phyloP scores from a whole-genome alignment of 768 basidiomycete species.

The Dendrothele bispora region DNA sequence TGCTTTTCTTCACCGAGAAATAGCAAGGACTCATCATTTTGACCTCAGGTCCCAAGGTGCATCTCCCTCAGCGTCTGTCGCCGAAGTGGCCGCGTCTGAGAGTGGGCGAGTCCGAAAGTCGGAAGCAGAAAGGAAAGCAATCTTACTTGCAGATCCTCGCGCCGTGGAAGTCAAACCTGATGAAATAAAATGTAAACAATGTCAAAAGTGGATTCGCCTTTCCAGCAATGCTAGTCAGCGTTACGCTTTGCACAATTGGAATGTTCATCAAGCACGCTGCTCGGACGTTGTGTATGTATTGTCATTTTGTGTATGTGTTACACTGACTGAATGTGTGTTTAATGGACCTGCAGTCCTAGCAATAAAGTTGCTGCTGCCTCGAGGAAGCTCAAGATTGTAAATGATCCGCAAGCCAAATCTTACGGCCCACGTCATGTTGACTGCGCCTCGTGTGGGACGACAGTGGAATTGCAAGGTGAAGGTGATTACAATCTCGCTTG shows the following conservation, averaged over 20 bases:
- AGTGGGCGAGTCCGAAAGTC: constrained; percentile 26
- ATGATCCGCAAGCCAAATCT: constrained; percentile 58
- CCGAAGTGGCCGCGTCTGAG: neutral
- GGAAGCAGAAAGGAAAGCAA: constrained; percentile 47
- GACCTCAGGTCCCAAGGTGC: constrained; percentile 1
- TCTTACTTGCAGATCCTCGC: constrained; percentile 54
- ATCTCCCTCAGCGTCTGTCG: neutral
- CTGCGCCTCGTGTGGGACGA: constrained; percentile 51
- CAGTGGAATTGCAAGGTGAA: constrained; percentile 44
- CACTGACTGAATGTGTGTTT: neutral
- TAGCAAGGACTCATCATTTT: too few relatives aligned
- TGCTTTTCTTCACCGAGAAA: too few relatives aligned
- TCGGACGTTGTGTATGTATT: constrained; percentile 38
- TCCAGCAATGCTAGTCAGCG: constrained; percentile 28
- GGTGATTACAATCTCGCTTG: constrained; percentile 58
- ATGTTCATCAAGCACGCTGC: constrained; percentile 49
- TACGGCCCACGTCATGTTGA: constrained; percentile 46
- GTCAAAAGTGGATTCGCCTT: constrained; percentile 64
- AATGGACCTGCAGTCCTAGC: constrained; percentile 42
- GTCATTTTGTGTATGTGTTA: constrained; percentile 7
- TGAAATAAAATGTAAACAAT: constrained; percentile 57
- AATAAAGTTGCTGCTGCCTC: constrained; percentile 62
- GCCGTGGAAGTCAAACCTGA: constrained; percentile 49
- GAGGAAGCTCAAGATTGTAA: constrained; percentile 60
- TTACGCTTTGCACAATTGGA: constrained; percentile 57